Evolutionary conservation across 805 yeast genomes (phyloP).

Genomic region (Naumovozyma baii): DNA sequence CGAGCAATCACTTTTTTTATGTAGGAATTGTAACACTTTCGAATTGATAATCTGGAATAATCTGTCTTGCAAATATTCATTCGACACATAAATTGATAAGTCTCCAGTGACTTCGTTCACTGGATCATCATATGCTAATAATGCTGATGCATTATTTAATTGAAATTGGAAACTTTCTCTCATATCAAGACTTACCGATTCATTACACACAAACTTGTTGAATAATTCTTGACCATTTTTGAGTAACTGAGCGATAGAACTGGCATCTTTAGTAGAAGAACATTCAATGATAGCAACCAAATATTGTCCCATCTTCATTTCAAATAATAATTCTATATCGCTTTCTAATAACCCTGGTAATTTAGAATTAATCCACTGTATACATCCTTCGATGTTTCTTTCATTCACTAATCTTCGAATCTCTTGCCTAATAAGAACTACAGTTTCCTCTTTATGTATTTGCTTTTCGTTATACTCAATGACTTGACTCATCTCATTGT

Average conservation of each 20-base stretch:
- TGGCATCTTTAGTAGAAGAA: slow-evolving; percentile 4
- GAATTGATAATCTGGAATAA: slow-evolving; percentile 28
- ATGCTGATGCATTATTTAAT: slow-evolving; percentile 39
- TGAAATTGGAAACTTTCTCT: slow-evolving; percentile 30
- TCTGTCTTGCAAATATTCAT: slow-evolving; percentile 24
- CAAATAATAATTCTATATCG: slow-evolving; percentile 21
- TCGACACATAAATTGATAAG: slow-evolving; percentile 15
- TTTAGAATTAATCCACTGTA: slow-evolving; percentile 29
- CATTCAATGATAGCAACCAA: slow-evolving; percentile 12
- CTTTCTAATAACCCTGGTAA: slow-evolving; percentile 19
- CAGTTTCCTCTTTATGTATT: slow-evolving; percentile 29
- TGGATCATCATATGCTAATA: slow-evolving; percentile 47
- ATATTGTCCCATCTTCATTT: slow-evolving; percentile 22
- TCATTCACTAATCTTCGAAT: slow-evolving; percentile 35
- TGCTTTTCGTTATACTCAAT: slow-evolving; percentile 25
- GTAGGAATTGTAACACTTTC: slow-evolving; percentile 34
- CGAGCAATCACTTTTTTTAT: slow-evolving; percentile 36
- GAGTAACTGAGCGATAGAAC: slow-evolving; percentile 11
- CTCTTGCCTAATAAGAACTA: slow-evolving; percentile 36
- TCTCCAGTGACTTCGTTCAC: slow-evolving; percentile 30
- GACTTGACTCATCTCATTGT: slow-evolving; percentile 9
- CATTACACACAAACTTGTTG: slow-evolving; percentile 16
- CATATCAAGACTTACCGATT: slow-evolving; percentile 9
- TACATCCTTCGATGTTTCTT: slow-evolving; percentile 38
- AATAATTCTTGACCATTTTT: slow-evolving; percentile 20